A percentile compares a stretch with the other conserved stretches of the same genome.
phyloP scores from a whole-genome alignment of 176 grass and related monocot genomes.

The Eremochloa ophiuroides region DNA sequence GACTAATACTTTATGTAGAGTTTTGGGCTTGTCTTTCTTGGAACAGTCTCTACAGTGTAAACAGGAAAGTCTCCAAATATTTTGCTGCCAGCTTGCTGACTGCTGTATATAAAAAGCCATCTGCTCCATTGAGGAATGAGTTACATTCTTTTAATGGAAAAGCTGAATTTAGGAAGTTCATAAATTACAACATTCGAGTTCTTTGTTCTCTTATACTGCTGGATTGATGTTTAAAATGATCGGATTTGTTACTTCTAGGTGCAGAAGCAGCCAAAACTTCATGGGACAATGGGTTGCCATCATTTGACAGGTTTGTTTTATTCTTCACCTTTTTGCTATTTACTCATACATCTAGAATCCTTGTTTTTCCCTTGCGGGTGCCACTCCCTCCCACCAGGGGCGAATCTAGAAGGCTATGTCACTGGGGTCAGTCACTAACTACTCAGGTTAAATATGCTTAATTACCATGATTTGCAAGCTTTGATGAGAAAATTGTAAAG shows the following conservation, averaged over 20 bases:
- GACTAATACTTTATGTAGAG: conserved; percentile 9
- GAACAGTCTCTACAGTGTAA: conserved; percentile 9
- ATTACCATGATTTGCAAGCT: too few species aligned
- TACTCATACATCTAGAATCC: neutral
- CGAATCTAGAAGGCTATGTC: too few species aligned
- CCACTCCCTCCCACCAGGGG: neutral
- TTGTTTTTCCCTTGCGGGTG: neutral
- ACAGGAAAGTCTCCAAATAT: neutral
- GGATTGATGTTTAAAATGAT: conserved; percentile 10
- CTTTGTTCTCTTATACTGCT: neutral
- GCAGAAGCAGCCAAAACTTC: conserved; percentile 53
- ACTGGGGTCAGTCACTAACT: too few species aligned
- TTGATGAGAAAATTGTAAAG: too few species aligned
- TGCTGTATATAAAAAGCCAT: neutral
- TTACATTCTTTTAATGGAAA: neutral
- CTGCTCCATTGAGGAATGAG: neutral
- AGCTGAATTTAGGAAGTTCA: neutral
- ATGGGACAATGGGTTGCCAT: conserved; percentile 69
- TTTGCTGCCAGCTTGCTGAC: neutral
- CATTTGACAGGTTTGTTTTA: conserved; percentile 73
- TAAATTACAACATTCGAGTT: neutral
- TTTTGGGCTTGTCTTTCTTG: neutral
- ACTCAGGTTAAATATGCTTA: too few species aligned
- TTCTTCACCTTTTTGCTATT: conserved; percentile 18
- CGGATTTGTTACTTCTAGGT: conserved; percentile 32